Evolutionary conservation across 2,329 filamentous ascomycete species (phyloP).

Genomic region (Ciborinia camelliae): DNA sequence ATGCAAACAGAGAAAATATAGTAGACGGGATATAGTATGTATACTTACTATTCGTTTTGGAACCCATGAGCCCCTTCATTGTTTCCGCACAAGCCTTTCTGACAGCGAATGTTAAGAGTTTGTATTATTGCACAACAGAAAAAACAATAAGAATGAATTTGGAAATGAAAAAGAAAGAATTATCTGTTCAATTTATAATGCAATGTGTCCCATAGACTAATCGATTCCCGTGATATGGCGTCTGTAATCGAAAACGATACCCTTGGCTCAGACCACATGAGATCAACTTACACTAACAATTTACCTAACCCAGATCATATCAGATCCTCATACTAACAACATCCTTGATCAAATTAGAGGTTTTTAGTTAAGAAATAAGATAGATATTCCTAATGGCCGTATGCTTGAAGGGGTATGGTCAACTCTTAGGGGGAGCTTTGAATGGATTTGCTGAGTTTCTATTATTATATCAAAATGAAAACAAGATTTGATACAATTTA

Average conservation of each 20-base stretch:
- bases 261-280: no score
- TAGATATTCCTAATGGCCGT: no score
- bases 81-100: background rate
- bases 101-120: background rate
- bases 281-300: background rate
- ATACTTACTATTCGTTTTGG: background rate
- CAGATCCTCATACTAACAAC: no score
- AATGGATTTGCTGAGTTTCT: no score
- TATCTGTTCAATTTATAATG: background rate
- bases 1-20: background rate
- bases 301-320: background rate
- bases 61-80: background rate
- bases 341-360: no score
- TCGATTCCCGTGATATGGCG: no score
- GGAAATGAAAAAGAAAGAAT: background rate
- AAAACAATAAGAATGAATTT: background rate
- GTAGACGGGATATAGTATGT: background rate
- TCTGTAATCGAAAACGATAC: no score
- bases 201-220: background rate
- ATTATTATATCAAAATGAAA: no score
- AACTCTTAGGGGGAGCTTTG: no score
- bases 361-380: no score
- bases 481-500: no score
- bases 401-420: no score
- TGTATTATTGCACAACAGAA: background rate